Base-by-base conservation (phyloP, 257 asterid species). In the Capsicum pubescens region DNA sequence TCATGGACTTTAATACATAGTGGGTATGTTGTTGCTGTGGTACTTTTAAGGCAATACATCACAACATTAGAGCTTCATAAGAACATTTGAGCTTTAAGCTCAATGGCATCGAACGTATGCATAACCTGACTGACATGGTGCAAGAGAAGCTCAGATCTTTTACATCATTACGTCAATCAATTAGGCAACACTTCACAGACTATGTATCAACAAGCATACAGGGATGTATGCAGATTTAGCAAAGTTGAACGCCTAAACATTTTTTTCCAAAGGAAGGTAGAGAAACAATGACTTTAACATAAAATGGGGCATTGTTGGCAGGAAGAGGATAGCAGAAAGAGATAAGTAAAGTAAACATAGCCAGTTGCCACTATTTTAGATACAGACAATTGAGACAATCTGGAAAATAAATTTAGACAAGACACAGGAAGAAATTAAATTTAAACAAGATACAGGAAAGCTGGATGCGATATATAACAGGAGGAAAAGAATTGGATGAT, bases 401-500 rank as follows among this genome's bases (percentile, higher is more conserved):
- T 76, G 48, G 81, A 52, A 32, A 76, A 76, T 26, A 66, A 12
- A 0, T 50, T 46, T 48, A 11, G 48, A 48, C 58, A 48, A 72
- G 59, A 74, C 21, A 26, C 48, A 76, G 0, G 7, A 74, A 0
- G 32, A 26, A 26, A 26, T 26, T 26, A 66, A 12, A 0, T 50
- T 46, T 48, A 11, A 72, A 48, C 58, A 48, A 72, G 59, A 74
- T 21, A 26, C 46, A 76, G 0, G 7, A 74, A 0, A 74, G 19
- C 61, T 50, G 6, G 61, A 80, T 9, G 44, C 58, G 12, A 14
- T 10, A 61, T 59, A 17, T 56, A 84, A 64, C 12, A 32, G 70
- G 81, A 66, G 69, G 10, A 84, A 81, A 88, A 55, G 76, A 36
- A 68, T 67, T 17, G 16, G 11, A 82, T 26, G 89, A 84, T 86